These are phyloP conservation scores for Daldinia grandis DNA, from an alignment of 495 filamentous ascomycete genomes.

Conservation along the genomic window DNA sequence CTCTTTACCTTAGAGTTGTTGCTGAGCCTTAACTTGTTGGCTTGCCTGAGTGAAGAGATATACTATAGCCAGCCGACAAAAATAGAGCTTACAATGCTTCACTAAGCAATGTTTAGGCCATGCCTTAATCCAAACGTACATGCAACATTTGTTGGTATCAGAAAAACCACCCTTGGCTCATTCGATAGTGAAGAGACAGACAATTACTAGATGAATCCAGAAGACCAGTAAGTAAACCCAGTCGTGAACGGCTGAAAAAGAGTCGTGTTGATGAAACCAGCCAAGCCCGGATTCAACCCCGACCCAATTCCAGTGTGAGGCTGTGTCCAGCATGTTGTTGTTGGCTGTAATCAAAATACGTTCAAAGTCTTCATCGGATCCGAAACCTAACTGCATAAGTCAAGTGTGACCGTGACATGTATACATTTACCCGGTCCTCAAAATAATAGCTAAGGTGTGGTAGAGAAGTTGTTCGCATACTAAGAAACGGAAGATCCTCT, in stretches of 20 bases:
- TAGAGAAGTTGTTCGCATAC: no score
- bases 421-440: neutral
- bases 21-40: neutral
- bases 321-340: neutral
- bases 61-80: no score
- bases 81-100: no score
- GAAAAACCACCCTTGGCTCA: no score
- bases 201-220: no score
- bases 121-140: no score
- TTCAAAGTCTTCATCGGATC: neutral
- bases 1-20: neutral
- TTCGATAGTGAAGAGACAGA: no score
- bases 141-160: no score
- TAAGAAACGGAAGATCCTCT: neutral
- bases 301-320: neutral
- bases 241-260: neutral
- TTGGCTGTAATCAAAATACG: neutral
- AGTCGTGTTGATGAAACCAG: neutral
- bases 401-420: neutral
- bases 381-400: neutral
- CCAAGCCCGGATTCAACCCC: no score
- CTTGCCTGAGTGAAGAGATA: no score
- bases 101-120: no score
- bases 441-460: neutral
- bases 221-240: neutral